Evolutionary conservation across 1,284 basidiomycete species (phyloP).

Genomic region (Tilletia setariae): DNA sequence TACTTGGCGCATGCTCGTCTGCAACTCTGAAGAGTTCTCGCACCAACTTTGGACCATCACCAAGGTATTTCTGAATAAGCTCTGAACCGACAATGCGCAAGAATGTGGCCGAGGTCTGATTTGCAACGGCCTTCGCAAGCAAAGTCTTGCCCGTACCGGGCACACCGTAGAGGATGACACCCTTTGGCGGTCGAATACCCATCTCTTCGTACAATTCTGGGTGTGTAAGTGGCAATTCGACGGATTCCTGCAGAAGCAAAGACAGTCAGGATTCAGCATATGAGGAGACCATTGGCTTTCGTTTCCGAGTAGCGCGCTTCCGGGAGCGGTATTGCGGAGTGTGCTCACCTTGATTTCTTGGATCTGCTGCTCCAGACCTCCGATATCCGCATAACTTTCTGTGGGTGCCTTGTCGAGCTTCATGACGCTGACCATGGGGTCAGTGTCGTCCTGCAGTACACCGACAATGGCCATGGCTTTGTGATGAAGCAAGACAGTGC

Average conservation of each 20-base stretch:
- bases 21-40: constrained; percentile 58
- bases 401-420: constrained; percentile 92
- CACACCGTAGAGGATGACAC: constrained; percentile 97
- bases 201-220: constrained; percentile 99
- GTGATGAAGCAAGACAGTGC: constrained; percentile 91
- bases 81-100: constrained; percentile 96
- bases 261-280: constrained; percentile 11
- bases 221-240: constrained; percentile 94
- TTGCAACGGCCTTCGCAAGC: constrained; percentile 95
- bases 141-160: constrained; percentile 98
- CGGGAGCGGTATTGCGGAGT: too few species aligned
- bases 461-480: constrained; percentile 94
- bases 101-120: constrained; percentile 98
- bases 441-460: constrained; percentile 91
- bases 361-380: constrained; percentile 92
- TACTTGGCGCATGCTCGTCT: constrained; percentile 57
- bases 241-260: constrained; percentile 72
- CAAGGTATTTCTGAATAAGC: constrained; percentile 98
- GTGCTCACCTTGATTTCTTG: constrained; percentile 80
- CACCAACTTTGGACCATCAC: constrained; percentile 68
- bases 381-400: constrained; percentile 97
- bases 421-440: constrained; percentile 98
- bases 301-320: not conserved
- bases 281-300: not conserved
- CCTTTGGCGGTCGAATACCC: constrained; percentile 98